phyloP scores from a whole-genome alignment of 352 stramenopile genomes.

The Blastocystis sp. region DNA sequence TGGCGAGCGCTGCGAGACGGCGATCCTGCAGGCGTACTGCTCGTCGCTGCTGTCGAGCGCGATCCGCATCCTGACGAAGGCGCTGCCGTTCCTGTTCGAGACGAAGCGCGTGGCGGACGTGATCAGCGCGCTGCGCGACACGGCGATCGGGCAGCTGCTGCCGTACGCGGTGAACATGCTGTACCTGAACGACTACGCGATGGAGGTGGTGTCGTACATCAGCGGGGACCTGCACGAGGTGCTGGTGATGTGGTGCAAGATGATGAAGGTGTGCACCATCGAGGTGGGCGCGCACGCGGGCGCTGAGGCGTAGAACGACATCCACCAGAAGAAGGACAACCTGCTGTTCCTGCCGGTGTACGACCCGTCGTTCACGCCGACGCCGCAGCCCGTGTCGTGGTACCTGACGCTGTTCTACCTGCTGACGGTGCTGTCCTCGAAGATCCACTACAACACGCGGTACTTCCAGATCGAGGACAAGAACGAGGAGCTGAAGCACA shows the following conservation, averaged over 20 bases:
- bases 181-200: constrained; percentile 13
- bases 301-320: constrained; percentile 36
- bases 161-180: constrained; percentile 10
- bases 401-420: constrained; percentile 55
- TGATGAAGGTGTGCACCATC: constrained; percentile 52
- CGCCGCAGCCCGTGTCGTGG: constrained; percentile 51
- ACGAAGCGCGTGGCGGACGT: constrained; percentile 26
- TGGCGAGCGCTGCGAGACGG: constrained; percentile 31
- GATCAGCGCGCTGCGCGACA: constrained; percentile 61
- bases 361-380: neutral
- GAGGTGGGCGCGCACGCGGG: neutral
- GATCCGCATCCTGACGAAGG: constrained; percentile 38
- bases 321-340: constrained; percentile 37
- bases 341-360: constrained; percentile 36
- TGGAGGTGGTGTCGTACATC: constrained; percentile 34
- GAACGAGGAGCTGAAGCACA: constrained; percentile 8
- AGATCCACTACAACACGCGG: constrained; percentile 48
- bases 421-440: constrained; percentile 25
- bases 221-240: constrained; percentile 37
- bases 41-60: constrained; percentile 19
- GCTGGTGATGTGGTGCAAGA: constrained; percentile 46
- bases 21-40: constrained; percentile 49
- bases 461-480: constrained; percentile 60
- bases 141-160: constrained; percentile 28
- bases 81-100: neutral